Percentiles rank a stretch among this genome's conserved stretches.
Evolutionary conservation across 345 rosid genomes (phyloP).

Genomic region (Boechera retrofracta): DNA sequence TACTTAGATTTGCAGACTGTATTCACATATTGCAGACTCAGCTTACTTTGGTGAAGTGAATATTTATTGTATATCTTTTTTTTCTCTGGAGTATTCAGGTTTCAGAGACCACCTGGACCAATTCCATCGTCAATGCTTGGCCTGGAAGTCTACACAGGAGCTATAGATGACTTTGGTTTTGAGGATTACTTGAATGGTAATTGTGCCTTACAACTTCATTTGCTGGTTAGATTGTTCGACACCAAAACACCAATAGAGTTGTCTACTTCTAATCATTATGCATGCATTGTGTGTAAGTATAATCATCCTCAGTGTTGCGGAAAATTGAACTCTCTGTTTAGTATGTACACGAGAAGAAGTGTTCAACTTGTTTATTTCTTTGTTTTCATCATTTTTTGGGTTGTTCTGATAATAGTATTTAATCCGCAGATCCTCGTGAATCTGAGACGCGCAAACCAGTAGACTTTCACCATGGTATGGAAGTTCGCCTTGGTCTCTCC

Average conservation of each 20-base stretch:
- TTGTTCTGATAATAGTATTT: not conserved
- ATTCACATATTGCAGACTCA: not conserved
- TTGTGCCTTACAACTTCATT: not conserved
- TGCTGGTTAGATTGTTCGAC: not conserved
- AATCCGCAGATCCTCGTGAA: conserved; percentile 70
- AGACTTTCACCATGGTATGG: conserved; percentile 86
- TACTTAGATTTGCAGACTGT: not conserved
- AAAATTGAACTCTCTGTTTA: not conserved
- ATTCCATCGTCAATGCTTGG: conserved; percentile 95
- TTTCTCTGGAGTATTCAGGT: conserved; percentile 49
- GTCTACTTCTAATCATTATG: not conserved
- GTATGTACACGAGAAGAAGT: not conserved
- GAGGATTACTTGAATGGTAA: conserved; percentile 90
- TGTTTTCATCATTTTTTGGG: not conserved
- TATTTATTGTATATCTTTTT: not conserved
- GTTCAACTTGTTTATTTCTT: not conserved
- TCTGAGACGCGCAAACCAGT: conserved; percentile 67
- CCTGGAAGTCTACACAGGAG: conserved; percentile 74
- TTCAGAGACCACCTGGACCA: conserved; percentile 84
- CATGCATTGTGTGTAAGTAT: too few relatives aligned
- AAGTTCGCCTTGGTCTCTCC: conserved; percentile 79
- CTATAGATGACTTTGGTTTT: conserved; percentile 77
- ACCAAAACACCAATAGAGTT: not conserved
- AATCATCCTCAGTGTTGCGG: not conserved
- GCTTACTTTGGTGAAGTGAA: not conserved